Evolutionary conservation across 306 rosid species (phyloP).

Genomic region (Herpetospermum pedunculosum): DNA sequence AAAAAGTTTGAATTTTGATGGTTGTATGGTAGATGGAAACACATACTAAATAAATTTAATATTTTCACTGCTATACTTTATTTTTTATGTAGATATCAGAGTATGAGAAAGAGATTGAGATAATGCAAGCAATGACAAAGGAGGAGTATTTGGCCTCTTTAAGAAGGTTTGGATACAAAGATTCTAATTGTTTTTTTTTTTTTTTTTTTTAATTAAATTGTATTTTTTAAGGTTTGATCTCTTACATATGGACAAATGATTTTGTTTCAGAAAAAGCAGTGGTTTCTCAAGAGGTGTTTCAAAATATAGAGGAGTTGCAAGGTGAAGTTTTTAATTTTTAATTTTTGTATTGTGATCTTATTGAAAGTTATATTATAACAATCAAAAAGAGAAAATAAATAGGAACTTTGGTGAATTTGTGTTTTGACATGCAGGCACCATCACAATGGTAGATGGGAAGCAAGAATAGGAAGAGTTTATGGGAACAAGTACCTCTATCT

Average conservation of each 20-base stretch:
- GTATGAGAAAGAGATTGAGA: constrained; percentile 63
- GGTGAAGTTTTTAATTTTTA: constrained; percentile 20
- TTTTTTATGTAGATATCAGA: constrained; percentile 42
- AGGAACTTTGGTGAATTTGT: background rate
- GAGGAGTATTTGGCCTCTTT: constrained; percentile 87
- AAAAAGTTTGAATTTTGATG: too few relatives aligned
- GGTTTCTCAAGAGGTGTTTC: constrained; percentile 96
- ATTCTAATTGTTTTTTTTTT: background rate
- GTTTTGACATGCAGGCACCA: constrained; percentile 45
- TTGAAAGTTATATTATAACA: background rate
- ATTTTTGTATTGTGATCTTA: background rate
- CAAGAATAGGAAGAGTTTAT: constrained; percentile 84
- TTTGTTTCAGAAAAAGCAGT: constrained; percentile 59
- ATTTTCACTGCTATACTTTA: background rate
- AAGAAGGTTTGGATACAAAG: constrained; percentile 46
- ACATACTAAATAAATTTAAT: too few relatives aligned
- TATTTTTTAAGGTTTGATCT: too few relatives aligned
- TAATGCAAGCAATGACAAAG: constrained; percentile 61
- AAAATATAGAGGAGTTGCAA: constrained; percentile 85
- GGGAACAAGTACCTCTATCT: constrained; percentile 96
- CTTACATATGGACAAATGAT: background rate
- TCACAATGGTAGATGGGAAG: constrained; percentile 96
- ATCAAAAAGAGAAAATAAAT: background rate
- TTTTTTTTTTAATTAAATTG: background rate
- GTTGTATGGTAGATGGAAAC: too few relatives aligned